A percentile compares a stretch with the other conserved stretches of the same genome.
Conservation (phyloP, 1,284 basidiomycete genomes). For the Trichosporon asahii region DNA sequence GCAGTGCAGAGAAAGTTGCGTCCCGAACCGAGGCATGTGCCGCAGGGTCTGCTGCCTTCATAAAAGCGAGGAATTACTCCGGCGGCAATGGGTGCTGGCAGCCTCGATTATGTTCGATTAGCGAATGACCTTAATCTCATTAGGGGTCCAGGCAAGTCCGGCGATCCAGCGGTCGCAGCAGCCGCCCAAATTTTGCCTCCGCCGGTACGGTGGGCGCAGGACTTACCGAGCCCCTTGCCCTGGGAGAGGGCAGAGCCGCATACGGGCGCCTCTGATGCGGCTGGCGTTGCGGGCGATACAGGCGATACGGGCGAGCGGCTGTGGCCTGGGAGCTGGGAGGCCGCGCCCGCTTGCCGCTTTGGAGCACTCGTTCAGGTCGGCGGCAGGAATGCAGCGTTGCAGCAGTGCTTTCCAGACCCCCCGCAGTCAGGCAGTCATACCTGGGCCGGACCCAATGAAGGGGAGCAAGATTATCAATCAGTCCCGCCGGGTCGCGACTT, state of each 20-base stretch:
- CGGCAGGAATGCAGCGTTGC: not conserved
- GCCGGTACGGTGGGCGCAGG: not conserved
- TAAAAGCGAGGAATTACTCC: not conserved
- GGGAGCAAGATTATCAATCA: conserved; percentile 6
- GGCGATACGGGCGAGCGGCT: too few relatives aligned
- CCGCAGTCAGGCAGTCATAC: too few relatives aligned
- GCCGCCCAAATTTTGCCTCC: not conserved
- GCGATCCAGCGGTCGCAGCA: too few relatives aligned
- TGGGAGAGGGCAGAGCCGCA: not conserved
- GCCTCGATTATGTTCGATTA: not conserved
- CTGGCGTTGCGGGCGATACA: too few relatives aligned
- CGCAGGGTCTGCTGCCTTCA: not conserved
- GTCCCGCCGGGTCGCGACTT: not conserved
- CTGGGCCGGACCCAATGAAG: not conserved
- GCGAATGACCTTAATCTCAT: not conserved
- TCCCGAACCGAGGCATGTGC: conserved; percentile 1
- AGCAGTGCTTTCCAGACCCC: too few relatives aligned
- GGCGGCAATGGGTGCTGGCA: not conserved
- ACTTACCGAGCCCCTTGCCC: not conserved
- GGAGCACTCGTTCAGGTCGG: not conserved
- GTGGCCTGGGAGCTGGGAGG: not conserved
- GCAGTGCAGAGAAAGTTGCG: not conserved
- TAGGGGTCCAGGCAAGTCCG: not conserved
- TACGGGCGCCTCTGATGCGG: too few relatives aligned
- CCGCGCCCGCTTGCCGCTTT: not conserved